Evolutionary conservation across 2,329 filamentous ascomycete species (phyloP).

Genomic region (Aspergillus thermomutatus): DNA sequence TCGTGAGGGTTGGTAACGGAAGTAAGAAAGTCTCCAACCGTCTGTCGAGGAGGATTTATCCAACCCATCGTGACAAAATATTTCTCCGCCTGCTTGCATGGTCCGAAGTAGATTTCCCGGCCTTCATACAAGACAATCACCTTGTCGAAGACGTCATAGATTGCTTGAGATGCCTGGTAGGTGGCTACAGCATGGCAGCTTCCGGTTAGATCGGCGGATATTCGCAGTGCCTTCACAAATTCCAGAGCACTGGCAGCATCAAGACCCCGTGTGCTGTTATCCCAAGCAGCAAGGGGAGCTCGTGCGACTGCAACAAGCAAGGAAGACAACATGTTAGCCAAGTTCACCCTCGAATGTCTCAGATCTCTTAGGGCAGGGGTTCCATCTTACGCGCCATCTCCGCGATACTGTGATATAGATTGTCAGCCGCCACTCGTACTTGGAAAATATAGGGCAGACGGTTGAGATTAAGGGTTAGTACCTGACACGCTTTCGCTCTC

Average conservation of each 20-base stretch:
- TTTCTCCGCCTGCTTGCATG: slow-evolving; percentile 54
- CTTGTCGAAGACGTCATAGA: slow-evolving; percentile 68
- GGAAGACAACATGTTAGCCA: not conserved
- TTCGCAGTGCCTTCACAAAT: slow-evolving; percentile 53
- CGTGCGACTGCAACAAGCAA: slow-evolving; percentile 27
- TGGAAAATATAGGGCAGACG: no score
- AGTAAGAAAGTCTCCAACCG: slow-evolving; percentile 67
- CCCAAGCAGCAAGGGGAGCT: slow-evolving; percentile 40
- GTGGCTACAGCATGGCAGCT: slow-evolving; percentile 56
- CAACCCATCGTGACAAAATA: slow-evolving; percentile 71
- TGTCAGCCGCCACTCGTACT: slow-evolving; percentile 10
- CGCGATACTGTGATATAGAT: slow-evolving; percentile 27
- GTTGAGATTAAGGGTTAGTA: slow-evolving; percentile 31
- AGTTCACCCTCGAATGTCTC: not conserved
- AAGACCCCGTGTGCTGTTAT: slow-evolving; percentile 51
- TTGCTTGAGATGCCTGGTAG: slow-evolving; percentile 52
- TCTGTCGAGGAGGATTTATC: slow-evolving; percentile 64
- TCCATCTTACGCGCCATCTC: slow-evolving; percentile 32
- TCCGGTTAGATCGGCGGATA: slow-evolving; percentile 49
- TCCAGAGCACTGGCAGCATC: slow-evolving; percentile 58
- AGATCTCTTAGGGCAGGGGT: no score
- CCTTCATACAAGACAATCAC: slow-evolving; percentile 72
- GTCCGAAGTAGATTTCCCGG: slow-evolving; percentile 72
- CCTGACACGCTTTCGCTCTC: slow-evolving; percentile 59
- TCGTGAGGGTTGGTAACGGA: slow-evolving; percentile 64